These are phyloP conservation scores for Hortaea sp. DNA, from an alignment of 2,329 filamentous ascomycete species.

Conservation along the genomic window DNA sequence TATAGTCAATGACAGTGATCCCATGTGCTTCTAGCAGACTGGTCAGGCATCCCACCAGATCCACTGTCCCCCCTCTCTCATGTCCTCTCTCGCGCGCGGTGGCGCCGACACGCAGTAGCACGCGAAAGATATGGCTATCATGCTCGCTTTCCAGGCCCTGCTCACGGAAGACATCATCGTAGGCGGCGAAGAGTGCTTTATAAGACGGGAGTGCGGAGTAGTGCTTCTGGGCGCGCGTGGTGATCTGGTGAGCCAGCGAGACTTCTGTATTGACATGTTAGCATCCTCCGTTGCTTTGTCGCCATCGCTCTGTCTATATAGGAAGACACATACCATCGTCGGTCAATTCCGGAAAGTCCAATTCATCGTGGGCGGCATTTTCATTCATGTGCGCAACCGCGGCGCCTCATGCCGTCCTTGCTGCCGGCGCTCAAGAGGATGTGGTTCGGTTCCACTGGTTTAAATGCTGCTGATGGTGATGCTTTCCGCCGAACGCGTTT, in stretches of 20 bases:
- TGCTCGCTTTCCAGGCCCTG: constrained; percentile 62
- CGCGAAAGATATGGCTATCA: constrained; percentile 64
- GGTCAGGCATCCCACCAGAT: constrained; percentile 19
- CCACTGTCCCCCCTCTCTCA: constrained; percentile 8
- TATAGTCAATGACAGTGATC: constrained; percentile 15
- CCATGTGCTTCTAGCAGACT: constrained; percentile 17
- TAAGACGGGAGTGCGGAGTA: constrained; percentile 56
- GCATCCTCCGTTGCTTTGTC: not conserved
- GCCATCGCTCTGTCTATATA: not conserved
- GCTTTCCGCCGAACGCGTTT: constrained; percentile 26
- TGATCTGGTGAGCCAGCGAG: constrained; percentile 65
- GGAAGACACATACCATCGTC: constrained; percentile 27
- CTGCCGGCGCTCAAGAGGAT: too few species aligned
- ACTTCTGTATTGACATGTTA: constrained; percentile 50
- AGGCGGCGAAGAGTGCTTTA: constrained; percentile 70
- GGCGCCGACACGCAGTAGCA: constrained; percentile 69
- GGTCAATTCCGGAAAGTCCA: constrained; percentile 31
- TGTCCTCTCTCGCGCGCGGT: constrained; percentile 18
- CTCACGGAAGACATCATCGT: constrained; percentile 63
- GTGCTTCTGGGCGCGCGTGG: constrained; percentile 55
- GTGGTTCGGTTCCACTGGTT: too few species aligned
- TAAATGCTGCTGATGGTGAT: not conserved
- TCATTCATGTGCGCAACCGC: constrained; percentile 22
- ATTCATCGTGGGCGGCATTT: constrained; percentile 10
- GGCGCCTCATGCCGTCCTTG: not conserved